These are phyloP conservation scores for Rhodotorula sp. DNA, from an alignment of 1,284 basidiomycete genomes.

Conservation along the genomic window DNA sequence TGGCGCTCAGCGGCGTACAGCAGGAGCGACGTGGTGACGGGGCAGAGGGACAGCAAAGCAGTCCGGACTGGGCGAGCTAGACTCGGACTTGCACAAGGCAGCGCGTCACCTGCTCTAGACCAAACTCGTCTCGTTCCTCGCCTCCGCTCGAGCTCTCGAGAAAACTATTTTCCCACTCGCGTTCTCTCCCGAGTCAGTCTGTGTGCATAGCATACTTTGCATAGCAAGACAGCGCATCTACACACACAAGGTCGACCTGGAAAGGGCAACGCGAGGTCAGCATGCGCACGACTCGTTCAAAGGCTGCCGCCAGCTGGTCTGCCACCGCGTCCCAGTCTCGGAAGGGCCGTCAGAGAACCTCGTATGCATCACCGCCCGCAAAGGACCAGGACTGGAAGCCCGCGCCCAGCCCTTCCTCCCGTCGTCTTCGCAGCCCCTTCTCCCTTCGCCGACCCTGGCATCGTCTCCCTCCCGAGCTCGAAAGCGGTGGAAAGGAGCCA, in stretches of 20 bases:
- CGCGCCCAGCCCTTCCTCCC: neutral
- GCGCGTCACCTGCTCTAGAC: neutral
- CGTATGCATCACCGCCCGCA: conserved; percentile 10
- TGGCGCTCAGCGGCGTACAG: conserved; percentile 7
- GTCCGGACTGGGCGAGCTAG: neutral
- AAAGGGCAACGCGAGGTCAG: neutral
- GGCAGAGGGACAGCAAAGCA: too few species aligned
- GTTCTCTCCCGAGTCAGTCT: neutral
- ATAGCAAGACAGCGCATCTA: too few species aligned
- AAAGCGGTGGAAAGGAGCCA: neutral
- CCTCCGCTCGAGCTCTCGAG: too few species aligned
- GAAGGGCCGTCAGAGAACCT: conserved; percentile 10
- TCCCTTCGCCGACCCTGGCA: neutral
- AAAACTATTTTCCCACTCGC: neutral
- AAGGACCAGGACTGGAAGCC: neutral
- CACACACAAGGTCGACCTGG: neutral
- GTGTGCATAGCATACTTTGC: neutral
- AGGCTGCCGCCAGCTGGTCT: neutral
- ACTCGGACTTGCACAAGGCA: neutral
- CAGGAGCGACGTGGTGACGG: conserved; percentile 21
- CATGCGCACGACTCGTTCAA: neutral
- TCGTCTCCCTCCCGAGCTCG: neutral
- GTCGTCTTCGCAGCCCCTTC: neutral
- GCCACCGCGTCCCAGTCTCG: neutral
- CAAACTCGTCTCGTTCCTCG: neutral